Percentiles rank a stretch among this genome's conserved stretches.
phyloP scores from a whole-genome alignment of 371 early-diverging fungal genomes.

The Mortierella sp. region DNA sequence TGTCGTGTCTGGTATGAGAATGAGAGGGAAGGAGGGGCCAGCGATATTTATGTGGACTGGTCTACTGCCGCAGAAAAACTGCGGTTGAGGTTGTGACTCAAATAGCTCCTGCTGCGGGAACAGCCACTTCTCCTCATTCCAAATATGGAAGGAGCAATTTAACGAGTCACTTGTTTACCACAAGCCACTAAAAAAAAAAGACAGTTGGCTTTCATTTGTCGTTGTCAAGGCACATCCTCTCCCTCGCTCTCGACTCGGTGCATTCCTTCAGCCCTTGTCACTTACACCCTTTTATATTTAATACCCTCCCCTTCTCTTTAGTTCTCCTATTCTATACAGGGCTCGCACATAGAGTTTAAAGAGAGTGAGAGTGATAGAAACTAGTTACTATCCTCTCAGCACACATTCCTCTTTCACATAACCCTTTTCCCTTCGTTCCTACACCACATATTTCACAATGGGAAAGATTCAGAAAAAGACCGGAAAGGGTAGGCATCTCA shows the following conservation, averaged over 20 bases:
- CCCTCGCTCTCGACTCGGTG: background rate
- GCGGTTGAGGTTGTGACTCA: too few species aligned
- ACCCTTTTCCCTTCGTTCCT: constrained; percentile 3
- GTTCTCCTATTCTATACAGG: background rate
- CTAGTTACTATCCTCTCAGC: background rate
- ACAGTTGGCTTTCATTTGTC: background rate
- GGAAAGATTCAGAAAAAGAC: constrained; percentile 60
- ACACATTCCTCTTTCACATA: background rate
- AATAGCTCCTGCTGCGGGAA: too few species aligned
- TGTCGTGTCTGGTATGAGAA: constrained; percentile 1
- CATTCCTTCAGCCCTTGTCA: constrained; percentile 8
- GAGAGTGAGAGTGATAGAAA: constrained; percentile 1
- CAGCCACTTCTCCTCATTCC: background rate
- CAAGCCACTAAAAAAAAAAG: constrained; percentile 11
- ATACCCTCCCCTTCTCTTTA: background rate
- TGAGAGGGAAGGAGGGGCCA: background rate
- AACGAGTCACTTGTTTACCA: constrained; percentile 11
- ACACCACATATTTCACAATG: constrained; percentile 35
- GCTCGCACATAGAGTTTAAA: background rate
- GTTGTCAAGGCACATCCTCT: constrained; percentile 5
- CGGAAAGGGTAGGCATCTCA: constrained; percentile 55
- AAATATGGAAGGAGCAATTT: background rate
- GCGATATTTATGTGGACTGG: background rate
- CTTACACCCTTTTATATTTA: background rate
- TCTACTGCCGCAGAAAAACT: too few species aligned